phyloP scores from a whole-genome alignment of 257 asterid species.

The Plectranthus barbatus region DNA sequence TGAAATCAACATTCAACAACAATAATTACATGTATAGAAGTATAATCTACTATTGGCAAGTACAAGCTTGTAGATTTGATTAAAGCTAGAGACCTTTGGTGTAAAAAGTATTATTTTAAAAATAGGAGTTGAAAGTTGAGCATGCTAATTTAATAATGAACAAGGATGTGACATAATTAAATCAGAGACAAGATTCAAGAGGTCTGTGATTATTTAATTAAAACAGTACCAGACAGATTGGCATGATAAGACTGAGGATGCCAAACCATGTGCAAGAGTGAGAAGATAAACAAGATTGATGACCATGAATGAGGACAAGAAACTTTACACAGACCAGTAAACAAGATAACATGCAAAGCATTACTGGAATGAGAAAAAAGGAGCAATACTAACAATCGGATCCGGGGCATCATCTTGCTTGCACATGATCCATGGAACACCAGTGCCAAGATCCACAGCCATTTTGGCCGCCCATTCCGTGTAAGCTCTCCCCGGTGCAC shows the following conservation, averaged over 20 bases:
- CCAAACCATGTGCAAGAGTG: slow-evolving; percentile 38
- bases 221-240: slow-evolving; percentile 24
- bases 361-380: not conserved
- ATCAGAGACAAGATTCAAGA: slow-evolving; percentile 11
- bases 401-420: slow-evolving; percentile 99
- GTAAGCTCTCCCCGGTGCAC: slow-evolving; percentile 70
- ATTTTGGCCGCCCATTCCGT: slow-evolving; percentile 93
- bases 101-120: not conserved
- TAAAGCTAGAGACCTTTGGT: not conserved
- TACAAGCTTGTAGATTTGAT: not conserved
- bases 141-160: slow-evolving; percentile 10
- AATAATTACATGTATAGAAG: not conserved
- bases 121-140: not conserved
- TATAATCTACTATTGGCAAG: not conserved
- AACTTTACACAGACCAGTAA: slow-evolving; percentile 9
- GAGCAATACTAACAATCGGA: slow-evolving; percentile 58
- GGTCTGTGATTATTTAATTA: not conserved
- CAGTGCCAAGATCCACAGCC: slow-evolving; percentile 89
- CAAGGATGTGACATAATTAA: not conserved
- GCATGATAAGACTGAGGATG: slow-evolving; percentile 12
- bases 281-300: slow-evolving; percentile 12
- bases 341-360: slow-evolving; percentile 14
- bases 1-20: not conserved
- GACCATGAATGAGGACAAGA: slow-evolving; percentile 24
- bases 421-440: slow-evolving; percentile 99